A percentile compares a stretch with the other conserved stretches of the same genome.
Conservation (phyloP, 306 rosid species). For the Parietaria judaica region DNA sequence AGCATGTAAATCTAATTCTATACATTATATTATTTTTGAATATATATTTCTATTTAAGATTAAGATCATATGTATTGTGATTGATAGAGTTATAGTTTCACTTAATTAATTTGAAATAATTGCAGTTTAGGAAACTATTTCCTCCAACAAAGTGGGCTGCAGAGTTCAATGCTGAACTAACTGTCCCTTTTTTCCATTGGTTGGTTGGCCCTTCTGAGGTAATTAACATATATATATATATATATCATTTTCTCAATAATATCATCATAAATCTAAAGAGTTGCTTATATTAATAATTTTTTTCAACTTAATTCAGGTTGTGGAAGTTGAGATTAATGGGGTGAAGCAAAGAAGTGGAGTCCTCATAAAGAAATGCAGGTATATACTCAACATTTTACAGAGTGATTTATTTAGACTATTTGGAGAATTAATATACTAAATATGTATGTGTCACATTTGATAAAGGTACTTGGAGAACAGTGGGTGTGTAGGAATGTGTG, state of each 20-base stretch:
- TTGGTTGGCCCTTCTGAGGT: slow-evolving; percentile 96
- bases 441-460: neutral
- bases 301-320: slow-evolving; percentile 36
- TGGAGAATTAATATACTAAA: no score
- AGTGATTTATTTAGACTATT: no score
- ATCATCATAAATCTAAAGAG: neutral
- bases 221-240: neutral
- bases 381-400: neutral
- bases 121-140: slow-evolving; percentile 86
- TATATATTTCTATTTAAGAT: no score
- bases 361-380: slow-evolving; percentile 92
- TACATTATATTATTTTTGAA: no score
- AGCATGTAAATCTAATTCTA: no score
- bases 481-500: slow-evolving; percentile 93
- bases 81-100: no score
- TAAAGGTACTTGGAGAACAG: slow-evolving; percentile 87
- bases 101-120: neutral
- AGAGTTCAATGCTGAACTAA: slow-evolving; percentile 86
- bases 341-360: slow-evolving; percentile 87
- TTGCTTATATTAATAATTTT: neutral
- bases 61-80: no score
- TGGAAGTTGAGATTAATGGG: slow-evolving; percentile 88
- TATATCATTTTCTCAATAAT: neutral
- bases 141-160: slow-evolving; percentile 98
- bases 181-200: slow-evolving; percentile 95